phyloP scores from a whole-genome alignment of 306 rosid species.

The Adenanthera pavonina region DNA sequence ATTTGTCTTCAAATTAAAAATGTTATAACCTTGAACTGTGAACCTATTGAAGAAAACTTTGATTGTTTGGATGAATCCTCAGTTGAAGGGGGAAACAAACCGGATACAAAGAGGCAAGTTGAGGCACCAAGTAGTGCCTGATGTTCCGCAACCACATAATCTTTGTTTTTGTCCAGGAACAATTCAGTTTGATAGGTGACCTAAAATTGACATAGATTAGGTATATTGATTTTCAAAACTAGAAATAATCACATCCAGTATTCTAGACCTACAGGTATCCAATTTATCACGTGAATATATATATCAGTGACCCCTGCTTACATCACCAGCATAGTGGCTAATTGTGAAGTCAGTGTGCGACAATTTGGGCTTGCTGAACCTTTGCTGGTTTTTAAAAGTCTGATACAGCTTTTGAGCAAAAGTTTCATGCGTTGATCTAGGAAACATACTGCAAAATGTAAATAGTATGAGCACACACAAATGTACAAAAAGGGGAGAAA shows the following conservation, averaged over 20 bases:
- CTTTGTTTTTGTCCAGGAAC: conserved; percentile 99
- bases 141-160: conserved; percentile 98
- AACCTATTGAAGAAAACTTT: conserved; percentile 96
- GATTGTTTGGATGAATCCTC: conserved; percentile 96
- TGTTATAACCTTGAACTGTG: conserved; percentile 88
- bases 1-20: conserved; percentile 6
- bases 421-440: conserved; percentile 98
- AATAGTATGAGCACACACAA: conserved; percentile 24
- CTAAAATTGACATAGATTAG: conserved; percentile 54
- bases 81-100: conserved; percentile 71
- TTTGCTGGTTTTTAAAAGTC: conserved; percentile 90
- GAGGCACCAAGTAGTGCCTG: conserved; percentile 89
- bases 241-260: conserved; percentile 16
- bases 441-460: conserved; percentile 86
- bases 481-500: not conserved
- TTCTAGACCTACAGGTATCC: conserved; percentile 20
- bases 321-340: conserved; percentile 98
- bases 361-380: conserved; percentile 92
- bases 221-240: not conserved
- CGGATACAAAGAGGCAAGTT: conserved; percentile 75
- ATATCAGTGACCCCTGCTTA: conserved; percentile 45
- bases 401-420: conserved; percentile 96
- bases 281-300: too few species aligned
- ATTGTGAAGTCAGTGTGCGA: conserved; percentile 96
- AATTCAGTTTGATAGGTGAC: conserved; percentile 97